These are phyloP conservation scores for Leccinum obscurum DNA, from an alignment of 768 basidiomycete species.

Conservation along the genomic window DNA sequence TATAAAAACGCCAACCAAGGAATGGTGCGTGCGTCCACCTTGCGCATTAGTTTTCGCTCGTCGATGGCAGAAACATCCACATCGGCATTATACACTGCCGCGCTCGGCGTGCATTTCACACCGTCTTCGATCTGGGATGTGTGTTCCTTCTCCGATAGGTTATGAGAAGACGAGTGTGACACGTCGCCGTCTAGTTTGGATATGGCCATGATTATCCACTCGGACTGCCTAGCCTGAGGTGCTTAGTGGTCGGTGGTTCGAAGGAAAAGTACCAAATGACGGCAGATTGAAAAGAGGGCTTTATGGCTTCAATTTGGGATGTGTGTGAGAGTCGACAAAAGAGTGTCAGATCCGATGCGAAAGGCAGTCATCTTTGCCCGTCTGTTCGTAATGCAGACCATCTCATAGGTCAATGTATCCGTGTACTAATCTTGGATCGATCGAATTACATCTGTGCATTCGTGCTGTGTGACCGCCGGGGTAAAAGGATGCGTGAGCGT, in stretches of 20 bases:
- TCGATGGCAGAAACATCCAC: constrained; percentile 62
- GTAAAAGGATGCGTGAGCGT: too few species aligned
- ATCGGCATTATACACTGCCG: constrained; percentile 37
- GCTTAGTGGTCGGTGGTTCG: not conserved
- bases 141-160: constrained; percentile 8
- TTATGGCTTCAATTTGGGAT: not conserved
- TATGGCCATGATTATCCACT: not conserved
- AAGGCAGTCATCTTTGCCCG: not conserved
- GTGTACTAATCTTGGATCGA: not conserved
- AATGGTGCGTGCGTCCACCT: constrained; percentile 64
- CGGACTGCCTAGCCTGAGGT: not conserved
- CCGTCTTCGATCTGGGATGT: not conserved
- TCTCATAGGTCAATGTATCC: not conserved
- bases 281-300: not conserved
- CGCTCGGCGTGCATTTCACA: not conserved
- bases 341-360: not conserved
- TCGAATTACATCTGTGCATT: too few species aligned
- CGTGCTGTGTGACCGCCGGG: too few species aligned
- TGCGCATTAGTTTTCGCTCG: constrained; percentile 68
- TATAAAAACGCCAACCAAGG: constrained; percentile 77
- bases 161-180: not conserved
- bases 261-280: not conserved
- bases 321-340: not conserved
- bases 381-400: not conserved
- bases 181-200: not conserved